These are phyloP conservation scores for Talaromyces sp. DNA, from an alignment of 2,329 filamentous ascomycete species.

Conservation along the genomic window DNA sequence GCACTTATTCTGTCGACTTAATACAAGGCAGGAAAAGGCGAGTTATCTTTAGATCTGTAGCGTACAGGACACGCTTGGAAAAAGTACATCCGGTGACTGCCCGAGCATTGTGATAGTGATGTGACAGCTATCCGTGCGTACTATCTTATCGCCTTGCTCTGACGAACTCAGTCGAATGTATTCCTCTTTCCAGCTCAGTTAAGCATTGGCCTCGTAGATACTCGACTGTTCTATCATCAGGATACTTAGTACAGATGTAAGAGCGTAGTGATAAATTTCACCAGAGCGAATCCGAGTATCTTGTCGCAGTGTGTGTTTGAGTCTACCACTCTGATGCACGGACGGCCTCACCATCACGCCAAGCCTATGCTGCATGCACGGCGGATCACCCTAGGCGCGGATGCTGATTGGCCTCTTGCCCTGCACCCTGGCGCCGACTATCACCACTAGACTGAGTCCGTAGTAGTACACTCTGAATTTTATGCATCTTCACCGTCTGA, in stretches of 20 bases:
- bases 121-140: neutral
- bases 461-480: neutral
- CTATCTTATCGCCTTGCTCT: neutral
- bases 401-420: neutral
- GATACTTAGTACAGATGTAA: too few species aligned
- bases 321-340: neutral
- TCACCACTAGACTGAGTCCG: neutral
- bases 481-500: neutral
- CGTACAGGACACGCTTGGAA: neutral
- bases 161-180: neutral
- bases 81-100: neutral
- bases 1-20: neutral
- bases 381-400: conserved; percentile 8
- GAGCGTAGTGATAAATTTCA: neutral
- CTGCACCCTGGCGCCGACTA: neutral
- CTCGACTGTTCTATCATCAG: neutral
- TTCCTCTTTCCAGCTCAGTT: neutral
- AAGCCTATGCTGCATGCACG: conserved; percentile 1
- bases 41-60: neutral
- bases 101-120: neutral
- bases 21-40: neutral
- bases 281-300: neutral
- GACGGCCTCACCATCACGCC: conserved; percentile 2
- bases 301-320: neutral
- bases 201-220: neutral